Percentiles rank a stretch among this genome's conserved stretches.
Evolutionary conservation across 148 eudicot genomes (phyloP).

Genomic region (Chenopodium suecicum): DNA sequence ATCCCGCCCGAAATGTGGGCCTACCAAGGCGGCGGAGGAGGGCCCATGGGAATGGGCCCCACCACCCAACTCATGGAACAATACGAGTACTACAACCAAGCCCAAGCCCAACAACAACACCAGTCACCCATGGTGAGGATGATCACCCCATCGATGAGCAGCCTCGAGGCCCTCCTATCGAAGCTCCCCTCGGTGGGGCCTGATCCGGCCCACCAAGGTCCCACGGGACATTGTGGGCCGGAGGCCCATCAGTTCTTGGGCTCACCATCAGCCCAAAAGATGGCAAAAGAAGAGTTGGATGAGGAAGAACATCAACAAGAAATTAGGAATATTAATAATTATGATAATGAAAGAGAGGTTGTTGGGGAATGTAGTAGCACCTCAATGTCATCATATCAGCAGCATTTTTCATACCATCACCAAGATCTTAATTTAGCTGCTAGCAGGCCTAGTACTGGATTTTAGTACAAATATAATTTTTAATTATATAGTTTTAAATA

Average conservation of each 20-base stretch:
- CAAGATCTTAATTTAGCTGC: constrained; percentile 60
- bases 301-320: constrained; percentile 23
- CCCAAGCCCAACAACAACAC: constrained; percentile 18
- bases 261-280: constrained; percentile 44
- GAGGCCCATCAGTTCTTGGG: constrained; percentile 36
- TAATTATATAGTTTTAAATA: neutral
- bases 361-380: constrained; percentile 52
- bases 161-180: constrained; percentile 87
- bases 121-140: constrained; percentile 49
- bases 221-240: constrained; percentile 21
- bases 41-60: constrained; percentile 27
- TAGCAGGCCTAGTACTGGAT: constrained; percentile 43
- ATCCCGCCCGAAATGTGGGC: constrained; percentile 33
- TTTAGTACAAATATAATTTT: neutral
- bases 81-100: constrained; percentile 35
- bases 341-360: constrained; percentile 31
- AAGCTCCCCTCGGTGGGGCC: constrained; percentile 88
- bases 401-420: constrained; percentile 38
- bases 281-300: constrained; percentile 52
- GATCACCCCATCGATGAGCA: constrained; percentile 89
- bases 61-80: constrained; percentile 20
- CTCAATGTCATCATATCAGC: constrained; percentile 51
- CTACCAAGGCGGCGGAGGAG: neutral
- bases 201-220: constrained; percentile 29
- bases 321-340: neutral